Base-by-base conservation (phyloP, 176 grass and related monocot genomes). In the Bolboschoenus planiculmis region DNA sequence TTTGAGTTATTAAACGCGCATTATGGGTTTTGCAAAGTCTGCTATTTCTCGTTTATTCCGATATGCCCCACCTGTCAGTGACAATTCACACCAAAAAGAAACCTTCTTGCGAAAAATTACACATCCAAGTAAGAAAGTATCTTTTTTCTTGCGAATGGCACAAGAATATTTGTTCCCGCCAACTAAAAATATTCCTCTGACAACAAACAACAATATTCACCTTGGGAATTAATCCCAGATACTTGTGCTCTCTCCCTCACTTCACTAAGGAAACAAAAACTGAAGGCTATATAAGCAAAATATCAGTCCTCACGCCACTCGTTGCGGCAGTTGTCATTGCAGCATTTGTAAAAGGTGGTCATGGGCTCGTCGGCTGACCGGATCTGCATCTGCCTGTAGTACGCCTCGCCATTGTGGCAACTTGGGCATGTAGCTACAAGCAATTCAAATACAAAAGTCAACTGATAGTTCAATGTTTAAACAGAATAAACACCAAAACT, bases 321-420 rank as follows among this genome's bases (percentile, higher is more conserved):
- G 24, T 66, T 40, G 16, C 66, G 37, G 61, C 93, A 96, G 0
- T 58, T 81, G 21, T 90, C 87, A 4, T 86, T 92, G 75, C 78
- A 92, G 81, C 90, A 89, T 84, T 59, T 84, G 81, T 89, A 94
- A 53, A 91, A 88, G 11, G 37, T 86, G 9, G 84, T 89, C 87
- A 79, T 84, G 4, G 93, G 88, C 56, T 96, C 93, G 80, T 96
- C 93, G 51, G 93, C 92, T 29, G 87, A 91, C 75, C 87, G 71
- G 37, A 91, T 86, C 65, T 88, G 90, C 48, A 85, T 87, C 78
- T 90, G 87, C 56, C 20, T 79, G 86, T 39, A 97, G 85, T 86
- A 90, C 27, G 91, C 92, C 66, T 94, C 85, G 31, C 88, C 88
- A 67, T 92, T 57, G 57, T 86, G 74, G 65, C 88, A 94, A 48